A percentile compares a stretch with the other conserved stretches of the same genome.
Conservation (phyloP, 2,329 filamentous ascomycete genomes). For the Epichloe baconii region DNA sequence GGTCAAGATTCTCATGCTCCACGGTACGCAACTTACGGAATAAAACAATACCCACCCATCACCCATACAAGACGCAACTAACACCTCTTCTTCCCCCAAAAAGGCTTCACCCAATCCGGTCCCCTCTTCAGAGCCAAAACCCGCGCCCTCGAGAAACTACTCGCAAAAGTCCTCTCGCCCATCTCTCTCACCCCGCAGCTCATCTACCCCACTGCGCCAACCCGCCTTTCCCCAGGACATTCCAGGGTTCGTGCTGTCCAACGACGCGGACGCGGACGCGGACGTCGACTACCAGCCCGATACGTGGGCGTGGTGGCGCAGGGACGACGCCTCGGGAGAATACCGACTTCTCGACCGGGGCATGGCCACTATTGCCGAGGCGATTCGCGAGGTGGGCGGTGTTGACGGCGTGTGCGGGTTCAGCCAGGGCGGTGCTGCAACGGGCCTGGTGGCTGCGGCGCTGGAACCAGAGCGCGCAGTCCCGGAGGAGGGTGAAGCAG, state of each 20-base stretch:
- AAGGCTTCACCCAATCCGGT: slow-evolving; percentile 84
- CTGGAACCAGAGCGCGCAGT: slow-evolving; percentile 39
- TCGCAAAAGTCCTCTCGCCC: slow-evolving; percentile 58
- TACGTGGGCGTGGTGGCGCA: slow-evolving; percentile 73
- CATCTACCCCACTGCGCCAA: slow-evolving; percentile 57
- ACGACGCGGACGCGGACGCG: slow-evolving; percentile 26
- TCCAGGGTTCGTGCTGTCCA: slow-evolving; percentile 47
- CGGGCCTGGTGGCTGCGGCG: slow-evolving; percentile 58
- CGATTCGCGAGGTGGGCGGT: slow-evolving; percentile 49
- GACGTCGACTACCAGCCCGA: slow-evolving; percentile 43
- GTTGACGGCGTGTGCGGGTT: slow-evolving; percentile 75
- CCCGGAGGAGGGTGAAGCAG: slow-evolving; percentile 17
- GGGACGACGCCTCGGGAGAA: slow-evolving; percentile 45
- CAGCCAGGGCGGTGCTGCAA: slow-evolving; percentile 63
- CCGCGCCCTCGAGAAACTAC: slow-evolving; percentile 69
- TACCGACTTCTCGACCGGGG: slow-evolving; percentile 63
- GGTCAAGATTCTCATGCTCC: slow-evolving; percentile 64
- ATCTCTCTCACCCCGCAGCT: slow-evolving; percentile 40
- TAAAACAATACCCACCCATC: background rate
- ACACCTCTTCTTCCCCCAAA: background rate
- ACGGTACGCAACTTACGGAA: slow-evolving; percentile 34
- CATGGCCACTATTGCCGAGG: slow-evolving; percentile 46
- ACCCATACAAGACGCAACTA: background rate
- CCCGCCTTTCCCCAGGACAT: slow-evolving; percentile 51
- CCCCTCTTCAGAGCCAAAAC: slow-evolving; percentile 77